Conservation (phyloP, 192 early-diverging fungal genomes). For the Coemansia pectinata region DNA sequence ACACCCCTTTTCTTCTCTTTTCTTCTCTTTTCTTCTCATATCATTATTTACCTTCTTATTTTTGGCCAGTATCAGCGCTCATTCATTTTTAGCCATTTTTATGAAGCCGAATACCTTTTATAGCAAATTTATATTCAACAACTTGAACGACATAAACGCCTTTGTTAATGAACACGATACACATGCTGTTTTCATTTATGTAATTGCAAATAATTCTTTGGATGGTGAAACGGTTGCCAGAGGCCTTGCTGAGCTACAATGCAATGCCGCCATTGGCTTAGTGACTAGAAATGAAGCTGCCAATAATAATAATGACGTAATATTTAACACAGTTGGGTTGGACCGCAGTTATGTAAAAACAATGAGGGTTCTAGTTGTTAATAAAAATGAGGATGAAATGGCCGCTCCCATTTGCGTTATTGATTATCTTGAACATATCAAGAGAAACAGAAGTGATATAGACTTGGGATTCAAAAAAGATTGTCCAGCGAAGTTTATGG, state of each 20-base stretch:
- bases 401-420: background rate
- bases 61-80: background rate
- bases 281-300: background rate
- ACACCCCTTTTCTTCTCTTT: background rate
- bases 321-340: background rate
- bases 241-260: background rate
- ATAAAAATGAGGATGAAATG: background rate
- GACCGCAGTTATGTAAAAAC: background rate
- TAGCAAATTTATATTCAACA: background rate
- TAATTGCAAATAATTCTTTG: background rate
- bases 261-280: background rate
- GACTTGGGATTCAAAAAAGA: background rate
- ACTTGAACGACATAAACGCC: background rate
- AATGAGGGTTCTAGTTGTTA: background rate
- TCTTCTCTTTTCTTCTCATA: background rate
- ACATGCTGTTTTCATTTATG: background rate
- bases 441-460: background rate
- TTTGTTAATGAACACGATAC: background rate
- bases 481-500: background rate
- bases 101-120: background rate
- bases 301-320: background rate
- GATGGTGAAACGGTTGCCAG: background rate
- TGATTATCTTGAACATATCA: background rate
- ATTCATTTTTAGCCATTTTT: background rate
- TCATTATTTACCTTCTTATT: background rate